Conservation (phyloP, 345 rosid species). For the Aquilaria malaccensis region DNA sequence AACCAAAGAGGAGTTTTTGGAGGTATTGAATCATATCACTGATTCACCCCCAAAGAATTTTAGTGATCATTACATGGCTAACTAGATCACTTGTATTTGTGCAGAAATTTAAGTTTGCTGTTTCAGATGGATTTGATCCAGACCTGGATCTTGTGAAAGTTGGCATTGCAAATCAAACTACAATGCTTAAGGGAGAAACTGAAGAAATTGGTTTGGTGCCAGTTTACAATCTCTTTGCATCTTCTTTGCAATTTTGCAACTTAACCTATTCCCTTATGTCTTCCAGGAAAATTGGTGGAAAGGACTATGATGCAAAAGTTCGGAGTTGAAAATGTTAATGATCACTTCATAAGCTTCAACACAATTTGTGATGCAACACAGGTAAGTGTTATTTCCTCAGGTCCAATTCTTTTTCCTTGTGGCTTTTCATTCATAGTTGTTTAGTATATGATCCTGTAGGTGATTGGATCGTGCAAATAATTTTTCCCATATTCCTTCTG, state of each 20-base stretch:
- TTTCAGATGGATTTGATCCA: slow-evolving; percentile 86
- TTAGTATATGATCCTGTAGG: too few species aligned
- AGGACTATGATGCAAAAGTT: slow-evolving; percentile 72
- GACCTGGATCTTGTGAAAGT: slow-evolving; percentile 67
- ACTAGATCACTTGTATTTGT: slow-evolving; percentile 18
- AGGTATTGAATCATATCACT: slow-evolving; percentile 34
- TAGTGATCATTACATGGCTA: not conserved
- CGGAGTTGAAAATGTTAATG: slow-evolving; percentile 69
- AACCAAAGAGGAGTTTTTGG: slow-evolving; percentile 75
- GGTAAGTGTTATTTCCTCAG: slow-evolving; percentile 26
- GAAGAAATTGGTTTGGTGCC: slow-evolving; percentile 69
- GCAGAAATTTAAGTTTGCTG: slow-evolving; percentile 82
- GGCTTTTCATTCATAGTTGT: not conserved
- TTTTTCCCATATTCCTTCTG: too few species aligned
- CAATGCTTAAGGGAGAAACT: slow-evolving; percentile 97
- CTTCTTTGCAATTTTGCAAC: too few species aligned
- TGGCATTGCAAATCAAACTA: slow-evolving; percentile 97
- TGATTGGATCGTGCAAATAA: too few species aligned
- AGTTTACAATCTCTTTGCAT: too few species aligned
- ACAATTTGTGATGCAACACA: slow-evolving; percentile 95
- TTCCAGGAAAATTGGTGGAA: slow-evolving; percentile 65
- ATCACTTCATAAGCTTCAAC: slow-evolving; percentile 82
- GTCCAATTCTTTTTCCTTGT: not conserved
- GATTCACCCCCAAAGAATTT: not conserved
- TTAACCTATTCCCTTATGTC: too few species aligned